Evolutionary conservation across 768 basidiomycete species (phyloP).

Genomic region (Guyanaporus albipodus): DNA sequence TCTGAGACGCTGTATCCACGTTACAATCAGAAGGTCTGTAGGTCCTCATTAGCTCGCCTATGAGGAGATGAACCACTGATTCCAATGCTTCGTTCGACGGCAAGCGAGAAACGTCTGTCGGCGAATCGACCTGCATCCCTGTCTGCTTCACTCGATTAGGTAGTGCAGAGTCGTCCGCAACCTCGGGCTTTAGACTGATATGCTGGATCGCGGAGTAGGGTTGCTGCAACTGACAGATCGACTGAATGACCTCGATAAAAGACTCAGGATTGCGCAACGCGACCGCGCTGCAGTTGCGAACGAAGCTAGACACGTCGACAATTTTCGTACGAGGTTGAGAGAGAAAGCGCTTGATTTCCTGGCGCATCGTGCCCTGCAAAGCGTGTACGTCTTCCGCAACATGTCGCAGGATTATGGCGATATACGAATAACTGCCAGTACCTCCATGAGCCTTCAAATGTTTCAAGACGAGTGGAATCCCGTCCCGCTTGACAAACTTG

Average conservation of each 20-base stretch:
- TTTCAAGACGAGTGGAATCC: slow-evolving; percentile 59
- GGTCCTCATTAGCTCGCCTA: slow-evolving; percentile 64
- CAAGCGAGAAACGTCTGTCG: slow-evolving; percentile 20
- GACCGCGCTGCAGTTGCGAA: slow-evolving; percentile 71
- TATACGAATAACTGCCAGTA: slow-evolving; percentile 72
- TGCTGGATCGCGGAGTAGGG: slow-evolving; percentile 57
- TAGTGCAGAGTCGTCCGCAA: slow-evolving; percentile 8
- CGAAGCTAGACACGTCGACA: slow-evolving; percentile 67
- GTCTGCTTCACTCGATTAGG: slow-evolving; percentile 21
- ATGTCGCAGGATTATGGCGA: slow-evolving; percentile 88
- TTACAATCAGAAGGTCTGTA: slow-evolving; percentile 45
- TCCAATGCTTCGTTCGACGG: slow-evolving; percentile 48
- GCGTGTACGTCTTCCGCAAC: slow-evolving; percentile 72
- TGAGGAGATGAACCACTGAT: slow-evolving; percentile 61
- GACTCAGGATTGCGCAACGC: slow-evolving; percentile 75
- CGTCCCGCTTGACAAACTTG: slow-evolving; percentile 65
- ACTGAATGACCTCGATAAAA: slow-evolving; percentile 72
- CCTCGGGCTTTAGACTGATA: slow-evolving; percentile 52
- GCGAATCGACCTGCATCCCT: slow-evolving; percentile 61
- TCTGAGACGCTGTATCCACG: slow-evolving; percentile 11
- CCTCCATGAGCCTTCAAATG: slow-evolving; percentile 57
- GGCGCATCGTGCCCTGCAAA: slow-evolving; percentile 70
- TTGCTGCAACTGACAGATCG: slow-evolving; percentile 67
- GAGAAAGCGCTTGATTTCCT: slow-evolving; percentile 81
- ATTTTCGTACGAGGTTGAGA: slow-evolving; percentile 62